Evolutionary conservation across 202 grass and related monocot genomes (phyloP), one percentile per base, ranked within the genome.

Genomic region (Zoysia matrella): DNA sequence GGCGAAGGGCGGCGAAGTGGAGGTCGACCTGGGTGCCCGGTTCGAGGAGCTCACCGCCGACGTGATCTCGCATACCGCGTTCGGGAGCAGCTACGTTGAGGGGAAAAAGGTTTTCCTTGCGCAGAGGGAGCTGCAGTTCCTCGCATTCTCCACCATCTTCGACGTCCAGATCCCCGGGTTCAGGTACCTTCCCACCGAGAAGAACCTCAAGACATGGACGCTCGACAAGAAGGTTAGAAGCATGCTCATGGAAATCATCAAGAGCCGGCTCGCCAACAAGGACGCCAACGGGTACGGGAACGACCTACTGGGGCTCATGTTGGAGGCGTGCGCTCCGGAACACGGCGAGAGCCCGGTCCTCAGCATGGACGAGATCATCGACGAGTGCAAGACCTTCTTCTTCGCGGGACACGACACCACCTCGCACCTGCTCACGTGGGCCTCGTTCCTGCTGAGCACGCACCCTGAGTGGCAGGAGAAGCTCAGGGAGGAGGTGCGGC

Each of bases 381-480:
- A 74, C 10, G 92, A 94, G 74, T 92, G 91, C 85, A 94, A 94
- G 80, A 94, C 85, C 7, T 91, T 91, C 83, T 94, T 94, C 83
- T 84, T 86, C 39, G 87, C 87, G 0, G 90, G 92, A 1, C 89
- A 94, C 5, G 92, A 90, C 56, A 94, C 92, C 65, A 94, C 89
- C 60, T 94, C 89, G 0, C 88, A 90, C 52, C 55, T 90, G 0
- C 83, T 93, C 45, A 86, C 85, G 0, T 90, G 88, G 91, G 74
- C 73, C 45, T 63, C 74, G 3, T 88, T 93, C 83, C 14, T 93
- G 0, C 52, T 93, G 1, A 80, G 85, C 82, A 88, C 64, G 49
- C 76, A 86, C 52, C 88, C 65, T 0, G 81, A 93, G 0, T 91
- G 88, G 86, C 88, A 84, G 69, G 62, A 89, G 48, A 91, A 66